A percentile compares a stretch with the other conserved stretches of the same genome.
These are phyloP conservation scores for Carex littledalei DNA, from an alignment of 176 grass and related monocot species.

Conservation along the genomic window DNA sequence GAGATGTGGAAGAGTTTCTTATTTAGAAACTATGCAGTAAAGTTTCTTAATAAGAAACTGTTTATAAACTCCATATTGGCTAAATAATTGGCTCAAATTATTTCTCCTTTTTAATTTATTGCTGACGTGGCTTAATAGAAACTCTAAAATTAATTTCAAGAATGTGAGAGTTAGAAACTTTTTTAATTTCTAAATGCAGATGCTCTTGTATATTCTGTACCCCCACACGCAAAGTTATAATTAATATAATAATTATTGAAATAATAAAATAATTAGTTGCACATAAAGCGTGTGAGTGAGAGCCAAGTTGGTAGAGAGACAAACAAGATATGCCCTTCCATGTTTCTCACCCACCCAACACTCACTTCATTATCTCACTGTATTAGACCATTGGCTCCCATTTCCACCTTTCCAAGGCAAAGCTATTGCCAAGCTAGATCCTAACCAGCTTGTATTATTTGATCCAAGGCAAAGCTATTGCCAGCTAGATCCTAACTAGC, in stretches of 20 bases:
- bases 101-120: too few species aligned
- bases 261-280: background rate
- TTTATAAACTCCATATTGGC: too few species aligned
- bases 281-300: background rate
- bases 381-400: background rate
- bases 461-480: background rate
- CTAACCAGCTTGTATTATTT: background rate
- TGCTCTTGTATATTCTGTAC: background rate
- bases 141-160: too few species aligned
- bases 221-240: background rate
- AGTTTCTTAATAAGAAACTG: too few species aligned
- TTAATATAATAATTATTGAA: background rate
- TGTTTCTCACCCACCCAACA: slow-evolving; percentile 22
- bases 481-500: background rate
- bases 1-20: too few species aligned
- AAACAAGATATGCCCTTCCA: background rate
- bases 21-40: too few species aligned
- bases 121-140: too few species aligned
- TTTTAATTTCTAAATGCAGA: too few species aligned
- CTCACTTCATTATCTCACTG: background rate
- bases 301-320: background rate
- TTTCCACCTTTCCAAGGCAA: background rate
- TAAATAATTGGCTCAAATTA: too few species aligned
- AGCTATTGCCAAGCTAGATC: background rate
- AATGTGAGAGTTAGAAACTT: too few species aligned